Evolutionary conservation across 208 protist species (phyloP).

Genomic region (Acanthamoeba healyi): DNA sequence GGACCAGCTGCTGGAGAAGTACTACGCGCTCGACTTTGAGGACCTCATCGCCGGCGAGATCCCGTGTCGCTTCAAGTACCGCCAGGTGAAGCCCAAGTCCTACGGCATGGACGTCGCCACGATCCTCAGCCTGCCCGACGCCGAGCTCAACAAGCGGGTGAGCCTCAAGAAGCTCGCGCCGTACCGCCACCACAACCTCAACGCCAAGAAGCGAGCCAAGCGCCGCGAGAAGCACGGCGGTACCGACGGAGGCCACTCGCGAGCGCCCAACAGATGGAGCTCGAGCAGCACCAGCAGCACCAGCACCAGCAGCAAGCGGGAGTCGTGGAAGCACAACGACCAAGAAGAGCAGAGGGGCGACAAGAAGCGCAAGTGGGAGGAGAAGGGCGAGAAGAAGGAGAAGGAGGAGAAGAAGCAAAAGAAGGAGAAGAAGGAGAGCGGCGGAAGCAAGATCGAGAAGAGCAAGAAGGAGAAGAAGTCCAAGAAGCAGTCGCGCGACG

Average conservation of each 20-base stretch:
- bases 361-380: conserved; percentile 12
- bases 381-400: background rate
- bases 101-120: conserved; percentile 14
- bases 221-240: conserved; percentile 6
- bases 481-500: background rate
- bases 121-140: conserved; percentile 15
- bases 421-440: background rate
- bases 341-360: background rate
- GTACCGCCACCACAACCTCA: conserved; percentile 27
- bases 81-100: conserved; percentile 35
- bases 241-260: background rate
- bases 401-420: background rate
- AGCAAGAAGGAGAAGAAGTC: background rate
- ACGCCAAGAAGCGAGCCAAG: conserved; percentile 24
- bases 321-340: background rate
- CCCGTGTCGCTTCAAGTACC: conserved; percentile 61
- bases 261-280: background rate
- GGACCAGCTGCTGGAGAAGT: conserved; percentile 10
- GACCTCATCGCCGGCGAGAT: conserved; percentile 64
- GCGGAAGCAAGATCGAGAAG: background rate
- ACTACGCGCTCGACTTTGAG: conserved; percentile 60
- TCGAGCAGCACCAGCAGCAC: background rate
- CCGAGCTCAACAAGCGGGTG: conserved; percentile 37
- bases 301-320: background rate
- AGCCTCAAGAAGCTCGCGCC: conserved; percentile 60